Base-by-base conservation (phyloP, 495 filamentous ascomycete genomes). In the Sporormia fimetaria region DNA sequence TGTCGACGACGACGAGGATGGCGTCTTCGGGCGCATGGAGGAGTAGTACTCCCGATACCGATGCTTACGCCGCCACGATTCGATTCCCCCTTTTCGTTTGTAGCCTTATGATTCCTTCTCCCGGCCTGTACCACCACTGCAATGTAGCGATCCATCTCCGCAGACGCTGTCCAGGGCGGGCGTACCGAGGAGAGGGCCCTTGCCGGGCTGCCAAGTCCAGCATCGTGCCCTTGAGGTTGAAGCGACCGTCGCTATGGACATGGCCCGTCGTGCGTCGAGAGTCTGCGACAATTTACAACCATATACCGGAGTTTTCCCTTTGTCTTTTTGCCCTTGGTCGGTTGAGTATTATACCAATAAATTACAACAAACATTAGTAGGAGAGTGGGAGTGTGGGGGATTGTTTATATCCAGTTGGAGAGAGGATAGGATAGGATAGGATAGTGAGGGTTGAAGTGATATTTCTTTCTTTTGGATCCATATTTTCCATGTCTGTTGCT, bases 21-120 rank as follows among this genome's bases (percentile, higher is more conserved):
- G 85, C 43, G 73, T 98, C 35, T 98, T 98, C 67, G 90, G 90
- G 16, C 75, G 74, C 43, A 95, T 95, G 88, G 90, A 98, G 57
- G 86, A 90, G 62, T 94, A 51, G 30, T 21, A 4, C 11, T 14
- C 16, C 23, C 35, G 3, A 11, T 28, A 33, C 26, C 8, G 21
- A 14, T n/a, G 10, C 10, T 49, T 20, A 16, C 27, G 4, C 18
- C 17, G 18, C 37, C 4, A 29, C 16, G 23, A 15, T 16, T 14
- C 21, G 30, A 28, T 9, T 37, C 31, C 12, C n/a, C 21, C 24
- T 9, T 38, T 20, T 35, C 32, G 17, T 37, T 32, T 29, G 9
- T 22, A 15, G 47, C 18, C 34, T 20, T 23, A 27, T 44, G 28
- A 14, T 11, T 31, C 12, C 23, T 27, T 38, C 37, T 37, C 40